These are phyloP conservation scores for Henckelia pumila DNA, from an alignment of 257 asterid species.

Conservation along the genomic window DNA sequence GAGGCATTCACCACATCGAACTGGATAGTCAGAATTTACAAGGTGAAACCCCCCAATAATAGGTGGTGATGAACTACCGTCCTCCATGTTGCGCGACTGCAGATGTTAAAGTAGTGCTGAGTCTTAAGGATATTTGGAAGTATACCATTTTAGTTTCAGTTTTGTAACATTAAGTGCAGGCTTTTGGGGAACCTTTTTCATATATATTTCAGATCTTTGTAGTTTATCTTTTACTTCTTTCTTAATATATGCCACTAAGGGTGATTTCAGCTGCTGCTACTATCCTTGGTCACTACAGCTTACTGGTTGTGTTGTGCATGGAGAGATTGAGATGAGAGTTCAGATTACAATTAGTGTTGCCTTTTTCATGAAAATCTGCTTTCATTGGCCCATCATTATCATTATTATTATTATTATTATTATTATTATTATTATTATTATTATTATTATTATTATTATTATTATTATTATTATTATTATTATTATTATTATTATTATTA, in stretches of 20 bases:
- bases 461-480: no score
- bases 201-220: neutral
- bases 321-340: neutral
- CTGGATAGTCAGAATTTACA: conserved; percentile 96
- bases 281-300: no score
- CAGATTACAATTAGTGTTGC: neutral
- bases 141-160: conserved; percentile 16
- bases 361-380: neutral
- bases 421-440: no score
- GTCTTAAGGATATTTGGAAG: conserved; percentile 33
- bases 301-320: neutral
- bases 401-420: no score
- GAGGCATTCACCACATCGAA: conserved; percentile 96
- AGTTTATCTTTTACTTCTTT: neutral
- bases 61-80: conserved; percentile 55
- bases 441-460: no score
- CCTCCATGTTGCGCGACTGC: conserved; percentile 26
- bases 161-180: conserved; percentile 13
- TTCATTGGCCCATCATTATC: no score
- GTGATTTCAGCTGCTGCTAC: neutral
- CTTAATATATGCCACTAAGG: neutral
- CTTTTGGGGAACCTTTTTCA: neutral
- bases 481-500: no score
- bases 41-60: conserved; percentile 90
- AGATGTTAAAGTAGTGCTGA: conserved; percentile 27